Percentiles rank a stretch among this genome's conserved stretches.
phyloP scores from a whole-genome alignment of 108 stramenopile species.

The Nitzschia sp. region DNA sequence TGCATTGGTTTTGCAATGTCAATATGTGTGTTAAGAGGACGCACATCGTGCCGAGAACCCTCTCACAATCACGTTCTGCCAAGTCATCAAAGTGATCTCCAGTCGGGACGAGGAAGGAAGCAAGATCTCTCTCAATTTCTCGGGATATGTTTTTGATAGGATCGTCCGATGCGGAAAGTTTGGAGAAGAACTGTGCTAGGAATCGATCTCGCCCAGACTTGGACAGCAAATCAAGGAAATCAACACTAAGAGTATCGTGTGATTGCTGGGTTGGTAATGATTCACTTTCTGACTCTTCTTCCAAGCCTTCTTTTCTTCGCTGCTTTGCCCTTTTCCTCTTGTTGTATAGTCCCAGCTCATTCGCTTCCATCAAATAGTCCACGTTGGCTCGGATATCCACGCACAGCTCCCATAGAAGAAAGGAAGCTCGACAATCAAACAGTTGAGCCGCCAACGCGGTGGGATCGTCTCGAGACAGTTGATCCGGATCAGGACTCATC shows the following conservation, averaged over 20 bases:
- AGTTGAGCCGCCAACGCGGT: conserved; percentile 18
- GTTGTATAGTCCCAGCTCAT: conserved; percentile 45
- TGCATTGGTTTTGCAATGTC: conserved; percentile 18
- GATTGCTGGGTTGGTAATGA: too few species aligned
- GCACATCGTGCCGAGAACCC: conserved; percentile 48
- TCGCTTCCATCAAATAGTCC: conserved; percentile 51
- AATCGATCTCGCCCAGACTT: conserved; percentile 16
- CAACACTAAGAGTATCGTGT: conserved; percentile 3
- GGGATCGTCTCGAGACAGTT: background rate
- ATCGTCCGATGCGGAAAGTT: too few species aligned
- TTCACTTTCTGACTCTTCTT: too few species aligned
- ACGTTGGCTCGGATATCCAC: conserved; percentile 44
- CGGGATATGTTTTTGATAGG: too few species aligned
- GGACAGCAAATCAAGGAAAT: conserved; percentile 32
- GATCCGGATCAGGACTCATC: background rate
- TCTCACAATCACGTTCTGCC: conserved; percentile 48
- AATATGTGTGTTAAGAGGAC: conserved; percentile 52
- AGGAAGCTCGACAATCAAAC: conserved; percentile 30
- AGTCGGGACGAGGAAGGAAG: too few species aligned
- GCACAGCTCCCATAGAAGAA: conserved; percentile 47
- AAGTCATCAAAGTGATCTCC: too few species aligned
- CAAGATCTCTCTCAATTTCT: too few species aligned
- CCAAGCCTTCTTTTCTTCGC: background rate
- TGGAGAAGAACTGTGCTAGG: conserved; percentile 1
- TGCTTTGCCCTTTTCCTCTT: conserved; percentile 30